phyloP scores from a whole-genome alignment of 768 basidiomycete species.

The Dioszegia aurantiaca region DNA sequence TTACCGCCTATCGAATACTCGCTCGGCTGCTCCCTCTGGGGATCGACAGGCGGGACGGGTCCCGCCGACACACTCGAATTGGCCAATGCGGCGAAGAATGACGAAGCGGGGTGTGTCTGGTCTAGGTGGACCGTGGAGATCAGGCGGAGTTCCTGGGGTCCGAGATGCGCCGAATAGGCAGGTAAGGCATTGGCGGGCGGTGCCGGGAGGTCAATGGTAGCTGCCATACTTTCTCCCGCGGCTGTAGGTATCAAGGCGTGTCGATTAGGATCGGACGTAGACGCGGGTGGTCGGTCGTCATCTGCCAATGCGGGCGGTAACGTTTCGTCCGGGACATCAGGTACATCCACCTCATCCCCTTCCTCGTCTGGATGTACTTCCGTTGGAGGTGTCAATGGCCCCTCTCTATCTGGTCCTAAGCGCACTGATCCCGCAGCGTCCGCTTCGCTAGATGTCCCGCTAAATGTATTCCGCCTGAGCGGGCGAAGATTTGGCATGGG shows the following conservation, averaged over 20 bases:
- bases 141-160: constrained; percentile 34
- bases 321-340: neutral
- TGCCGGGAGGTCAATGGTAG: constrained; percentile 26
- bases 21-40: constrained; percentile 11
- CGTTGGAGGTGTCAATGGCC: constrained; percentile 8
- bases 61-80: constrained; percentile 12
- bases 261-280: neutral
- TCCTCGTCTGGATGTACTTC: neutral
- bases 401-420: constrained; percentile 4
- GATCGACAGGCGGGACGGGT: constrained; percentile 11
- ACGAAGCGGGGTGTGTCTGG: constrained; percentile 37
- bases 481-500: constrained; percentile 15
- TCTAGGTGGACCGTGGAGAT: constrained; percentile 45
- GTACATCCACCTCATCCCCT: constrained; percentile 4
- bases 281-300: neutral
- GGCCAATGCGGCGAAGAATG: constrained; percentile 35
- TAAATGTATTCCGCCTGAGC: constrained; percentile 16
- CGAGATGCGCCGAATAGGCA: constrained; percentile 37
- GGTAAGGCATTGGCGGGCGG: constrained; percentile 31
- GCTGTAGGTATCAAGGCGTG: neutral
- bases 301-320: constrained; percentile 2
- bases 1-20: constrained; percentile 32
- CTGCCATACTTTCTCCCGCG: neutral
- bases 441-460: constrained; percentile 14
- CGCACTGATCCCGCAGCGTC: constrained; percentile 9